Evolutionary conservation across 495 filamentous ascomycete genomes (phyloP), one percentile per base, ranked within the genome.

Genomic region (Echria macrotheca): DNA sequence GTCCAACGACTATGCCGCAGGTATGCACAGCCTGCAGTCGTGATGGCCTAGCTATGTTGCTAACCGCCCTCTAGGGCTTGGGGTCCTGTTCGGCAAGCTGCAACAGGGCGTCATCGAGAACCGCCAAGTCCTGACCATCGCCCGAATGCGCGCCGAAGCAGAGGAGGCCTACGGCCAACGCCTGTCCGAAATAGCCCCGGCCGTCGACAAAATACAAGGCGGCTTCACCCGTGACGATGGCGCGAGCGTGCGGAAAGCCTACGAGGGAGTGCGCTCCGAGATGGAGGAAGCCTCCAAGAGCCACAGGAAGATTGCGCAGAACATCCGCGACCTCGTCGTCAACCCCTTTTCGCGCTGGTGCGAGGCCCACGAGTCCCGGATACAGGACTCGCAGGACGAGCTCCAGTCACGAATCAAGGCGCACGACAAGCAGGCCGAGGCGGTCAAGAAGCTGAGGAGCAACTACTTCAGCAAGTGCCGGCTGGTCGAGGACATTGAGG

Each of bases 401-500:
- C 79, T 99, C 14, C 90, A 95, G 63, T 57, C 73, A 11, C 82
- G 88, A 28, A 91, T 97, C 67, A 95, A 95, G 71, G 78, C 85
- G 36, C 88, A 96, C 59, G 89, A 95, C 61, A 90, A 87, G 56
- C 94, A 97, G 65, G 84, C 85, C 33, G 94, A 97, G 44, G 61
- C 77, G 19, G 89, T 94, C 25, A 87, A 87, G 73, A 96, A 97
- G 70, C 76, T 96, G 51, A 82, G 94, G 35, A 96, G 90, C 60
- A 81, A 85, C 53, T 99, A 99, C 68, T 99, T 95, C 79, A 97
- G 96, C 73, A 97, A 96, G 69, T 99, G 93, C 60, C 86, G 93
- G 37, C 78, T 95, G 35, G 83, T 96, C 5, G 93, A 99, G 66
- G 93, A 99, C 60, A 67, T 96, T 45, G 94, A 97, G 58, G 93